Percentiles rank a stretch among this genome's conserved stretches.
phyloP scores from a whole-genome alignment of 495 filamentous ascomycete genomes.

The Achaetomiella virescens region DNA sequence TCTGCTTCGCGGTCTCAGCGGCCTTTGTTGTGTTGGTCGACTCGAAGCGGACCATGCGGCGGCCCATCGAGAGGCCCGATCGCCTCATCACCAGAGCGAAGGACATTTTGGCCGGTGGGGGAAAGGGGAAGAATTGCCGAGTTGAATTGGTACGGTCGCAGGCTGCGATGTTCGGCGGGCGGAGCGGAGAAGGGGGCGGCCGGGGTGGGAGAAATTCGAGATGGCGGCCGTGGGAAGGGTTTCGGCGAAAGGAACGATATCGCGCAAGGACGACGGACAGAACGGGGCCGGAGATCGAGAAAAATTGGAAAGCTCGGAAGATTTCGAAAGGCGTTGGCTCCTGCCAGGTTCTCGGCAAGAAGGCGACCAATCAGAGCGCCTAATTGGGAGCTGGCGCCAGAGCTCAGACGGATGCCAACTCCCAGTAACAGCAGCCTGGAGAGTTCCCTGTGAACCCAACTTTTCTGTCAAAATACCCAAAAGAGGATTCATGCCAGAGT shows the following conservation, averaged over 20 bases:
- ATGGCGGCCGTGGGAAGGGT: slow-evolving; percentile 10
- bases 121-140: not conserved
- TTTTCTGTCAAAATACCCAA: too few species aligned
- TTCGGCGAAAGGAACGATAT: slow-evolving; percentile 22
- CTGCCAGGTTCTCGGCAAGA: slow-evolving; percentile 20
- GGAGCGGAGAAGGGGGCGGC: slow-evolving; percentile 3
- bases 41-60: slow-evolving; percentile 45
- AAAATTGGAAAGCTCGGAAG: slow-evolving; percentile 34
- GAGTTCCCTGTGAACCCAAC: too few species aligned
- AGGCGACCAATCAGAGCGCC: slow-evolving; percentile 23
- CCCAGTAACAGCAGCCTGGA: not conserved
- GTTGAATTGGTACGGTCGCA: not conserved
- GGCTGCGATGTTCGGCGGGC: slow-evolving; percentile 3
- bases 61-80: slow-evolving; percentile 35
- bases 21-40: slow-evolving; percentile 48
- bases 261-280: slow-evolving; percentile 22
- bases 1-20: slow-evolving; percentile 50
- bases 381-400: slow-evolving; percentile 17
- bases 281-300: slow-evolving; percentile 13
- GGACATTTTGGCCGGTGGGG: slow-evolving; percentile 19
- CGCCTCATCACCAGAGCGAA: slow-evolving; percentile 28
- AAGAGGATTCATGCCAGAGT: too few species aligned
- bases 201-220: slow-evolving; percentile 4
- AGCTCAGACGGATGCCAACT: slow-evolving; percentile 8
- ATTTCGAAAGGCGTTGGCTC: slow-evolving; percentile 30